Base-by-base conservation (phyloP, 139 green algal genomes). In the Chlamydomonas schloesseri region DNA sequence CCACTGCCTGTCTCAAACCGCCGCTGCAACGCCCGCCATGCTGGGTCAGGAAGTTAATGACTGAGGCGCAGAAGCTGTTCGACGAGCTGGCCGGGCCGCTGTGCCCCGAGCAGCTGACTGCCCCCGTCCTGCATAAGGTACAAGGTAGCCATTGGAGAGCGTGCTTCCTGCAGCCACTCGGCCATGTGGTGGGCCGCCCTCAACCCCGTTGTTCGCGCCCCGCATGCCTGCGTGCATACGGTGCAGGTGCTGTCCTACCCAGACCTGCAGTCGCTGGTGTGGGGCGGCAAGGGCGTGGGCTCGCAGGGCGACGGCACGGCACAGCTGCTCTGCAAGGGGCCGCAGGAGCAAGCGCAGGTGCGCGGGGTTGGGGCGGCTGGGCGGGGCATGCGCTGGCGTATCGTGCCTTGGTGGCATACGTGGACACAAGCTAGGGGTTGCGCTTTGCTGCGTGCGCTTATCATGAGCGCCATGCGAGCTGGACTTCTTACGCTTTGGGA, bases 201-300 rank as follows among this genome's bases (percentile, higher is more conserved):
- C 14, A 21, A 57, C 11, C 11, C 11, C 14, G 50, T 57, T 57
- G 50, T 21, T 57, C 11, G 50, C 11, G 50, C 50, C 50, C 11
- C 11, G 50, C 11, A 11, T 11, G 50, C 50, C 11, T 57, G 50
- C 11, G 50, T 57, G 50, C 14, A 11, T 57, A 14, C 50, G 50
- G 50, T n/a, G 31, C 47, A 81, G 50, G 73, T 96, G 79, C 82
- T 96, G 73, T n/a, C 64, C 0, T 80, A 93, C 82, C 69, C 81
- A 11, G 55, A 71, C 50, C 78, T 97, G 11, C 88, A 95, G 81
- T 34, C 69, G 15, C 90, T 91, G 23, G 81, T 96, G 21, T 93
- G 82, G 64, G 95, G 95, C 67, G 93, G 90, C 53, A 97, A 97
- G 85, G 95, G 95, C 13, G 93, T 97, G 53, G 95, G 95, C 9